Base-by-base conservation (phyloP, 2,329 filamentous ascomycete genomes). In the Botrytis squamosa region DNA sequence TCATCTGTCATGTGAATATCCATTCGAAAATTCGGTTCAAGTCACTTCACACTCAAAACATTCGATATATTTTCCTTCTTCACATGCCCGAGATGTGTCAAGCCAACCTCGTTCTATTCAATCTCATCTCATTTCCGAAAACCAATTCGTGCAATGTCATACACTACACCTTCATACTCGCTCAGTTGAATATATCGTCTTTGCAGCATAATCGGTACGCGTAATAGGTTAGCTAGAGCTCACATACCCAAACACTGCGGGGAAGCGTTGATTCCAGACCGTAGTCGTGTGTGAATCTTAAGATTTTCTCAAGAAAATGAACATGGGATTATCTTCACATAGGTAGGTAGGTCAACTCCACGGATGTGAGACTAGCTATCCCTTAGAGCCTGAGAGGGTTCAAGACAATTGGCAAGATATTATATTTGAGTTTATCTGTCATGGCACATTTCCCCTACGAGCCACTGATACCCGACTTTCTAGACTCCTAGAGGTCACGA, bases 71-170 rank as follows among this genome's bases (percentile, higher is more conserved):
- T 52, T 52, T 14, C 10, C 7, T 55, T 6, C 12, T 55, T 55
- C 25, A 4, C 12, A n/a, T 52, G 49, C 4, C 22, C 25, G 10
- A n/a, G 10, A n/a, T n/a, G 2, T 29, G 0, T 29, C 14, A 0
- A 14, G 12, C 49, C 10, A 52, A n/a, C 4, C 8, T n/a, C 49
- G 6, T n/a, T 52, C 10, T n/a, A 1, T n/a, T 16, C 12, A n/a
- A 55, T 55, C 5, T n/a, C 25, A 16, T 55, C 49, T 14, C 12
- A n/a, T 55, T 55, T 55, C 25, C 10, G 25, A n/a, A n/a, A 1
- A 3, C 2, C 4, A 55, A 3, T 7, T n/a, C 25, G 6, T 55
- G 5, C 14, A 16, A 55, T n/a, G 22, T 3, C 49, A 55, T 55
- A 12, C 5, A n/a, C 25, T n/a, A n/a, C 25, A 55, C 2, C 25